A percentile compares a stretch with the other conserved stretches of the same genome.
Conservation (phyloP, 768 basidiomycete species). For the Rhodosporidiobolus odoratus region DNA sequence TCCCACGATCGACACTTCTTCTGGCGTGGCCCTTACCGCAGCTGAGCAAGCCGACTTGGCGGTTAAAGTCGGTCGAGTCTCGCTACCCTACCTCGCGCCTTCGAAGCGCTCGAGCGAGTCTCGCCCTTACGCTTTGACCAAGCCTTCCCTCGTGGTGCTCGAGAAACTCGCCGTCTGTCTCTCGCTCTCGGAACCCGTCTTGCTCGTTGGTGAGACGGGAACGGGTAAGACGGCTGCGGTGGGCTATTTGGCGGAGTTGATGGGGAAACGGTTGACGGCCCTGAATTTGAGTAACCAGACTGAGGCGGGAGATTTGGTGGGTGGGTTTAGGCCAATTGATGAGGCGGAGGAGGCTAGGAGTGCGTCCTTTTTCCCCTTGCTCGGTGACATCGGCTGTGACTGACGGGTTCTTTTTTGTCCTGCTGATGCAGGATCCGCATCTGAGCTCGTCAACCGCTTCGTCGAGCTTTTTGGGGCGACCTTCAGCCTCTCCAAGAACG, state of each 20-base stretch:
- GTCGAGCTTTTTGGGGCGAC: conserved; percentile 73
- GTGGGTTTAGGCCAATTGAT: conserved; percentile 94
- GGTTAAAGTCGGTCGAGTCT: conserved; percentile 50
- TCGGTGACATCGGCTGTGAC: neutral
- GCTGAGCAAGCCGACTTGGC: conserved; percentile 47
- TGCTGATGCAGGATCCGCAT: conserved; percentile 18
- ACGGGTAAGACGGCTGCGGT: conserved; percentile 95
- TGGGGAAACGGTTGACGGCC: conserved; percentile 70
- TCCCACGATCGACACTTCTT: conserved; percentile 64
- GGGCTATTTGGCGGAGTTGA: conserved; percentile 74
- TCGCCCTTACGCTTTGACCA: conserved; percentile 81
- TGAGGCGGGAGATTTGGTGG: conserved; percentile 85
- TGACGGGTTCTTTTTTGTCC: neutral
- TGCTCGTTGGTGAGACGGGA: conserved; percentile 96
- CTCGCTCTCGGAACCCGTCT: conserved; percentile 68
- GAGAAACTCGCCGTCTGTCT: conserved; percentile 73
- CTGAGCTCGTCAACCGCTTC: conserved; percentile 53
- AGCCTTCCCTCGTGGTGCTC: conserved; percentile 70
- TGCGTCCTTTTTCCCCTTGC: conserved; percentile 11
- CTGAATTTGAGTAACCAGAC: conserved; percentile 95
- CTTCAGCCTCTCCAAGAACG: conserved; percentile 85
- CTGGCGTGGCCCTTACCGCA: conserved; percentile 50
- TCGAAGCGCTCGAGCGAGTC: conserved; percentile 43
- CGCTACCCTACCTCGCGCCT: conserved; percentile 43
- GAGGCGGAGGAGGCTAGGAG: conserved; percentile 49